Evolutionary conservation across 192 early-diverging fungal genomes (phyloP).

Genomic region (Kickxella alabastrina): DNA sequence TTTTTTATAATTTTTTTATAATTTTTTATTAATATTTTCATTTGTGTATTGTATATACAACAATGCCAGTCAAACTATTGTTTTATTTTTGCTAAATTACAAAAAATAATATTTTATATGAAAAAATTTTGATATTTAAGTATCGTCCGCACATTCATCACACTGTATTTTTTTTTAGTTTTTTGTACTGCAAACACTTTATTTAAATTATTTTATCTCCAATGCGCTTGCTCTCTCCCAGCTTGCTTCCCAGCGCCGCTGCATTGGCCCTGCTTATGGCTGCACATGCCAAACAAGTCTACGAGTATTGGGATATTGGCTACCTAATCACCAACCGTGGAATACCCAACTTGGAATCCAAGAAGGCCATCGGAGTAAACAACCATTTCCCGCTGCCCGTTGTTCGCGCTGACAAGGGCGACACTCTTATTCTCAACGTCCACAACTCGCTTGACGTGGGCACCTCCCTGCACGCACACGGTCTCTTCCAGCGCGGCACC

Average conservation of each 20-base stretch:
- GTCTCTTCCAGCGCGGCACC: conserved; percentile 67
- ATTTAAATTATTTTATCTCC: background rate
- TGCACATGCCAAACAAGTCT: background rate
- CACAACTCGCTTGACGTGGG: conserved; percentile 52
- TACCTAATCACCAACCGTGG: background rate
- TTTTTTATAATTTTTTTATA: background rate
- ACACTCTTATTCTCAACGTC: conserved; percentile 26
- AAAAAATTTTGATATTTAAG: background rate
- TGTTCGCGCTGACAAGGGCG: conserved; percentile 10
- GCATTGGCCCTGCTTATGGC: background rate
- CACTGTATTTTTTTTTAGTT: conserved; percentile 1
- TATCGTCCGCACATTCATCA: background rate
- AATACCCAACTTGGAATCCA: background rate
- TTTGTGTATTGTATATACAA: no score
- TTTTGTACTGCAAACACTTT: background rate
- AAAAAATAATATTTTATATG: background rate
- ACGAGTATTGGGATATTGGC: background rate
- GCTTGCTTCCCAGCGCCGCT: background rate
- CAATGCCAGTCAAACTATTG: no score
- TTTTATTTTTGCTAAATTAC: no score
- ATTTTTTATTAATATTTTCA: background rate
- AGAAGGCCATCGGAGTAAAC: conserved; percentile 59
- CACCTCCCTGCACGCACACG: conserved; percentile 65
- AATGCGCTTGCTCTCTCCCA: background rate
- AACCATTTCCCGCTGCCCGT: conserved; percentile 53